These are phyloP conservation scores for Trichosporon sp. DNA, from an alignment of 1,284 basidiomycete genomes.

Conservation along the genomic window DNA sequence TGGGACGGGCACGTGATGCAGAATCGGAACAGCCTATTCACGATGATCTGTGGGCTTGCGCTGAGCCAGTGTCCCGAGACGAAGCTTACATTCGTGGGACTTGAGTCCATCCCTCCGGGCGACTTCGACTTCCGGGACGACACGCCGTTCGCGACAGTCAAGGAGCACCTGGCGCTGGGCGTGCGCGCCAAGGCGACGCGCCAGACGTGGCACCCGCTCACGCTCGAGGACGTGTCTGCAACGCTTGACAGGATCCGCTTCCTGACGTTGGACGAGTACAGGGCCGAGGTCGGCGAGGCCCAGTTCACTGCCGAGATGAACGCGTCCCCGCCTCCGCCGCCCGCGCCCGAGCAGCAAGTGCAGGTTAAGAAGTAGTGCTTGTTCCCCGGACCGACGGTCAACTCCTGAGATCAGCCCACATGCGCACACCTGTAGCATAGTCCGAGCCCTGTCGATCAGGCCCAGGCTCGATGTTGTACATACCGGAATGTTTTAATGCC, in stretches of 20 bases:
- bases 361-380: not conserved
- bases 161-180: not conserved
- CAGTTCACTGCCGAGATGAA: constrained; percentile 7
- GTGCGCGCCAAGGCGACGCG: not conserved
- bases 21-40: not conserved
- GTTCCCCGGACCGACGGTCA: not conserved
- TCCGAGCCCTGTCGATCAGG: not conserved
- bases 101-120: not conserved
- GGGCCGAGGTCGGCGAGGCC: not conserved
- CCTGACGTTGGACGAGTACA: not conserved
- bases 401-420: not conserved
- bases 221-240: not conserved
- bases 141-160: not conserved
- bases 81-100: not conserved
- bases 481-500: not conserved
- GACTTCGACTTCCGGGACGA: not conserved
- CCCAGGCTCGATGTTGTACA: not conserved
- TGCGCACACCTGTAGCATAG: not conserved
- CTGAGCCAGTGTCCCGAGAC: not conserved
- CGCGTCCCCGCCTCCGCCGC: not conserved
- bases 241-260: not conserved
- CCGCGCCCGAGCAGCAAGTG: not conserved
- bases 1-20: not conserved
- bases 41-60: not conserved
- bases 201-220: not conserved